A percentile compares a stretch with the other conserved stretches of the same genome.
These are phyloP conservation scores for Penicillium angulare DNA, from an alignment of 495 filamentous ascomycete species.

Conservation along the genomic window DNA sequence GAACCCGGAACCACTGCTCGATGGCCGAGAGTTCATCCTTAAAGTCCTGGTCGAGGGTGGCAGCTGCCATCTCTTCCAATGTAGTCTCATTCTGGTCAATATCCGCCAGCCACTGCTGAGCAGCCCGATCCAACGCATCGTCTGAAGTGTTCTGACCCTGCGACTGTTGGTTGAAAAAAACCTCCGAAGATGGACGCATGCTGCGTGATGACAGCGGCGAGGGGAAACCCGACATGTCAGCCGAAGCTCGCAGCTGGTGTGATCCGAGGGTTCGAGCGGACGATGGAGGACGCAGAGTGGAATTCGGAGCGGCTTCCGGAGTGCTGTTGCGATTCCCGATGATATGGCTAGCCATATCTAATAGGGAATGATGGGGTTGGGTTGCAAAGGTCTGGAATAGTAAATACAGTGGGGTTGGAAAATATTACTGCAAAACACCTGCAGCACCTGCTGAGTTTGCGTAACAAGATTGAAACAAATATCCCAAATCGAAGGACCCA, in stretches of 20 bases:
- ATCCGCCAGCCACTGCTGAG: conserved; percentile 97
- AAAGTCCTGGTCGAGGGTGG: conserved; percentile 97
- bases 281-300: conserved; percentile 86
- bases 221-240: conserved; percentile 90
- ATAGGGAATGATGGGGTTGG: conserved; percentile 35
- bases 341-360: conserved; percentile 55
- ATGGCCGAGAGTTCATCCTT: conserved; percentile 98
- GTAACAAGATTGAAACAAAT: conserved; percentile 29
- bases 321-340: conserved; percentile 97
- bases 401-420: conserved; percentile 39
- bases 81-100: conserved; percentile 98
- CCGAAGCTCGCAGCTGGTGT: conserved; percentile 90
- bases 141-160: conserved; percentile 68
- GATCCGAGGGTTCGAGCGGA: conserved; percentile 75
- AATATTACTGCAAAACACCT: conserved; percentile 63
- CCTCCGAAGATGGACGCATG: conserved; percentile 91
- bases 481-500: conserved; percentile 12
- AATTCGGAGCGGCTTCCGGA: conserved; percentile 82
- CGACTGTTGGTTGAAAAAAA: conserved; percentile 75
- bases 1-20: conserved; percentile 98
- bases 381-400: conserved; percentile 27
- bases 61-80: conserved; percentile 97
- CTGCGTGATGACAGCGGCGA: conserved; percentile 71
- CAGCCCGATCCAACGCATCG: conserved; percentile 87
- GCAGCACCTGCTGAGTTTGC: conserved; percentile 90